Evolutionary conservation across 2,329 filamentous ascomycete genomes (phyloP).

Genomic region (Aspergillus uvarum): DNA sequence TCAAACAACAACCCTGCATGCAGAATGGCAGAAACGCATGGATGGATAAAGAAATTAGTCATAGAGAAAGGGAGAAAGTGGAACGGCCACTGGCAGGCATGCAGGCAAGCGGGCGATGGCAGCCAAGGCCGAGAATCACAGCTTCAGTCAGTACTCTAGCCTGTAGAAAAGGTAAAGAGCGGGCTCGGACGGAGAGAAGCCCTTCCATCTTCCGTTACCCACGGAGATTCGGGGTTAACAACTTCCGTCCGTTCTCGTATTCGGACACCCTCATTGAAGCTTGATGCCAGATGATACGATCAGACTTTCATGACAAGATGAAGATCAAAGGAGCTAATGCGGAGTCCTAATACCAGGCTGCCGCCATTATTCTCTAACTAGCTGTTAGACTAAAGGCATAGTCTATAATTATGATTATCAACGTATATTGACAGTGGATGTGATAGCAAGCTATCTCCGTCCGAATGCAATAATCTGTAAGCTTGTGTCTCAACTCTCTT

Average conservation of each 20-base stretch:
- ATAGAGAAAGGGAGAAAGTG: no score
- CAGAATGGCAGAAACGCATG: background rate
- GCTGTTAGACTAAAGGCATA: background rate
- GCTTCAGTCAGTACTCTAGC: background rate
- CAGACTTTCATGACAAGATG: background rate
- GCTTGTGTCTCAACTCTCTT: background rate
- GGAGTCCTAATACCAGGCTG: background rate
- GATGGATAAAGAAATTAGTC: background rate
- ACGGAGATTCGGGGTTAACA: conserved; percentile 5
- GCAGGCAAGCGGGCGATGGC: no score
- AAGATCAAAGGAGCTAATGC: background rate
- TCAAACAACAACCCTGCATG: background rate
- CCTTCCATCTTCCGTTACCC: background rate
- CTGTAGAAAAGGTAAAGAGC: background rate
- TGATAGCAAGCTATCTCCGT: background rate
- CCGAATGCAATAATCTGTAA: no score
- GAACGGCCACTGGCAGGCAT: no score
- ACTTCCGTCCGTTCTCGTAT: conserved; percentile 1
- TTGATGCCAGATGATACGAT: background rate
- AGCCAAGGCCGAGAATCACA: background rate
- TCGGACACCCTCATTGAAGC: background rate
- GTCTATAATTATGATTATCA: no score
- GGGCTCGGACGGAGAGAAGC: background rate
- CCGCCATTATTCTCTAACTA: background rate
- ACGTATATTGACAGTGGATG: background rate